A percentile compares a stretch with the other conserved stretches of the same genome.
These are phyloP conservation scores for Mrakia gelida DNA, from an alignment of 768 basidiomycete genomes.

Conservation along the genomic window DNA sequence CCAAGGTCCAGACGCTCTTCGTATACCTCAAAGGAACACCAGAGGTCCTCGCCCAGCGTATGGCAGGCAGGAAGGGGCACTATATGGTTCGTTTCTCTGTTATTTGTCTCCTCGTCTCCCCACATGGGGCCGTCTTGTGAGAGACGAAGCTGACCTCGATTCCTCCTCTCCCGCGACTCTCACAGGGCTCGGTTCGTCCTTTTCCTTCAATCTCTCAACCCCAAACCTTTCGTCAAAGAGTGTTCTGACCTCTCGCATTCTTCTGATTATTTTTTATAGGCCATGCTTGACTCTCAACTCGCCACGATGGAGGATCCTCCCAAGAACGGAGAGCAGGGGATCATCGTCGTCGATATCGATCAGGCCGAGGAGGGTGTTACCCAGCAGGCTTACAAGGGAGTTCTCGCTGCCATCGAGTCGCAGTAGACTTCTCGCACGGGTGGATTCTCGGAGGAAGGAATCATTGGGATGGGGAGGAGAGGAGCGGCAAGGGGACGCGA, in stretches of 20 bases:
- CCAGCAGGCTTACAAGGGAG: conserved; percentile 8
- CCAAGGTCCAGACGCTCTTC: conserved; percentile 21
- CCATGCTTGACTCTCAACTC: conserved; percentile 31
- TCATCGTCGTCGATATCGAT: conserved; percentile 26
- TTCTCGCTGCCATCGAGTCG: neutral
- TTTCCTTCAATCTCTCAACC: too few species aligned
- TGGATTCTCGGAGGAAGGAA: neutral
- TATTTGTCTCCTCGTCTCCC: too few species aligned
- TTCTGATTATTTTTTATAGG: neutral
- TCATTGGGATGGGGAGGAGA: neutral
- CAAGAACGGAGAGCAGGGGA: conserved; percentile 17
- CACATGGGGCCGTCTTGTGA: too few species aligned
- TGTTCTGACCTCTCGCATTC: neutral
- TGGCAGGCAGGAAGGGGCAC: conserved; percentile 18
- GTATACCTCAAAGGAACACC: conserved; percentile 27
- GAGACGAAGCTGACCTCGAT: neutral
- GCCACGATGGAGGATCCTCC: conserved; percentile 28
- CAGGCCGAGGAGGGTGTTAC: conserved; percentile 18
- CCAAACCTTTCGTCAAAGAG: too few species aligned
- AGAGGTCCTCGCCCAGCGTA: conserved; percentile 13
- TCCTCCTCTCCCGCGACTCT: neutral
- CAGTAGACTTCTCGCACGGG: neutral
- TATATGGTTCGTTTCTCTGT: conserved; percentile 6
- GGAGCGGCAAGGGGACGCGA: neutral
- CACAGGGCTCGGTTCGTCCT: too few species aligned